Evolutionary conservation across 495 filamentous ascomycete genomes (phyloP), one percentile per base, ranked within the genome.

Genomic region (Extremus antarcticus): DNA sequence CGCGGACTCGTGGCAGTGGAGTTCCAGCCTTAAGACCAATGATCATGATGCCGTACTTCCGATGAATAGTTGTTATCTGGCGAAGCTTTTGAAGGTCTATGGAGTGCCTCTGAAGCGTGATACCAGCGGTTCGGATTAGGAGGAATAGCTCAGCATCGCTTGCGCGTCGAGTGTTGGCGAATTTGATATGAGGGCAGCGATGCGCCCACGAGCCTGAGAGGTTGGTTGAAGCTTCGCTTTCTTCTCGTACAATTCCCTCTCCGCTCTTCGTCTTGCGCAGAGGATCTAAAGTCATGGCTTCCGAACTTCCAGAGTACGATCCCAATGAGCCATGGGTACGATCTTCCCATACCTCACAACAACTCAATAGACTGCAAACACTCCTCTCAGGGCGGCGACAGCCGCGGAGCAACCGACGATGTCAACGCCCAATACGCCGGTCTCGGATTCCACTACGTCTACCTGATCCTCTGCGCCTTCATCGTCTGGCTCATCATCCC

Each of bases 401-500:
- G 60, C 20, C 35, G 43, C 10, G 45, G 47, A 25, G 46, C 61
- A 16, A 22, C 49, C 7, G 61, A 59, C 21, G 71, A 78, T 54
- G 75, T 78, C 25, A 79, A 79, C 54, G 67, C 68, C 13, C 74
- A 76, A 59, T 77, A 73, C 57, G 57, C 54, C 10, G 77, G 77
- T 25, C 63, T 72, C 46, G 73, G 75, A 55, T 75, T 70, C 63
- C 73, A 81, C 54, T 75, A 76, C 58, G 66, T 66, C 55, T 80
- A 77, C 56, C 72, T 81, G 41, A 58, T 75, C 25, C 65, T 75
- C 48, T 77, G 76, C 51, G 70, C 65, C 9, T 76, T 75, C 60
- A 58, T 82, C 50, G 78, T 81, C 48, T 81, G 76, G 74, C 60
- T 82, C 7, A 49, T 49, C 46, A 49, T 81, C 15, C 79, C 79